Percentiles rank a stretch among this genome's conserved stretches.
Conservation (phyloP, 1,284 basidiomycete genomes). For the Takashimella tepidaria region DNA sequence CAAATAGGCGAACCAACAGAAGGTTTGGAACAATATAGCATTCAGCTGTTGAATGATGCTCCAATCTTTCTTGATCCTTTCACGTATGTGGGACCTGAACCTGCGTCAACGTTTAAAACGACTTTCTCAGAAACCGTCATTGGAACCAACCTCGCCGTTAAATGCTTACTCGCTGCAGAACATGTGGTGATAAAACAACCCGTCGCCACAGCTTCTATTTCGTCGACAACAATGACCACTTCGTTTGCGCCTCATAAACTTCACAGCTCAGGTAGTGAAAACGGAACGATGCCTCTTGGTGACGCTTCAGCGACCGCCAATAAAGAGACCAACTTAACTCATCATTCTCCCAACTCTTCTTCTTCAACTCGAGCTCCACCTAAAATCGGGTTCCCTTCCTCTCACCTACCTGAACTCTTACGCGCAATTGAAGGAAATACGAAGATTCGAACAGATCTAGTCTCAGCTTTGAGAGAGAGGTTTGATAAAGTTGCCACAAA, state of each 20-base stretch:
- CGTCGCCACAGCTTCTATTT: constrained; percentile 1
- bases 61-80: constrained; percentile 44
- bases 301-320: constrained; percentile 14
- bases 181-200: neutral
- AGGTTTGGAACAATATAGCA: constrained; percentile 37
- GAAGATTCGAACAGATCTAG: constrained; percentile 33
- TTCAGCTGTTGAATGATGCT: constrained; percentile 46
- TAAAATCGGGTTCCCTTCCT: constrained; percentile 36
- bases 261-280: neutral
- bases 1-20: constrained; percentile 31
- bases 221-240: constrained; percentile 1
- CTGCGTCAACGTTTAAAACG: constrained; percentile 25
- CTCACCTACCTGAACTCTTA: constrained; percentile 36
- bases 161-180: constrained; percentile 27
- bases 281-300: constrained; percentile 11
- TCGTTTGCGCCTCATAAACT: neutral
- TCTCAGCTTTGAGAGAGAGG: constrained; percentile 30
- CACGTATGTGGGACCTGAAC: constrained; percentile 30
- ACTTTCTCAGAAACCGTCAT: constrained; percentile 29
- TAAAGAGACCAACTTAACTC: neutral
- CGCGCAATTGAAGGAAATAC: constrained; percentile 36
- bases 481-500: constrained; percentile 42
- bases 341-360: constrained; percentile 1
- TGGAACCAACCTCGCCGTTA: constrained; percentile 25
- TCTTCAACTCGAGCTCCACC: constrained; percentile 13